These are phyloP conservation scores for Annulohypoxylon bovei DNA, from an alignment of 495 filamentous ascomycete genomes.

Conservation along the genomic window DNA sequence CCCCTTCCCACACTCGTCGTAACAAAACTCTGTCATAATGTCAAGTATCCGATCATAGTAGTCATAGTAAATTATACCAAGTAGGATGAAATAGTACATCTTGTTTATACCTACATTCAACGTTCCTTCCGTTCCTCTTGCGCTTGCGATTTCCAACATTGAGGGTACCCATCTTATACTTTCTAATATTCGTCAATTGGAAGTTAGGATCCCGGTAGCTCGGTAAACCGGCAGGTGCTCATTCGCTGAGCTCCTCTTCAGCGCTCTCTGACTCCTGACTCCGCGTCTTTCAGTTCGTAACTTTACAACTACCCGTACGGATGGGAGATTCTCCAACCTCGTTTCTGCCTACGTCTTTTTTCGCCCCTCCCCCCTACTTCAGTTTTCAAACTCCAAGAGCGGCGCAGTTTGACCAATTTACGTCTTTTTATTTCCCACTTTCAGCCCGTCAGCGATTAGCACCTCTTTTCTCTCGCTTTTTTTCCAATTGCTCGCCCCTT, in stretches of 20 bases:
- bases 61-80: neutral
- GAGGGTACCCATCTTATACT: neutral
- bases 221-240: constrained; percentile 33
- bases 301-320: neutral
- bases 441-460: neutral
- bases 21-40: constrained; percentile 6
- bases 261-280: too few relatives aligned
- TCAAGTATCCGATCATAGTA: neutral
- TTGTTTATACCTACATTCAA: neutral
- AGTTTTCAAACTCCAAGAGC: constrained; percentile 6
- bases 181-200: constrained; percentile 7
- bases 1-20: constrained; percentile 1
- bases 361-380: constrained; percentile 1
- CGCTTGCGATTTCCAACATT: neutral
- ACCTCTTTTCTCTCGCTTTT: neutral
- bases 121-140: neutral
- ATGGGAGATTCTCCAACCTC: constrained; percentile 1
- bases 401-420: constrained; percentile 11
- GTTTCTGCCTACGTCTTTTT: constrained; percentile 25
- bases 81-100: constrained; percentile 7
- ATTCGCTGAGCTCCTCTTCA: constrained; percentile 7
- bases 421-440: neutral
- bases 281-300: too few relatives aligned
- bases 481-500: constrained; percentile 7
- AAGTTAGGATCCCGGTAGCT: constrained; percentile 21